Evolutionary conservation across 1,284 basidiomycete species (phyloP).

Genomic region (Sphagnurus paluster): DNA sequence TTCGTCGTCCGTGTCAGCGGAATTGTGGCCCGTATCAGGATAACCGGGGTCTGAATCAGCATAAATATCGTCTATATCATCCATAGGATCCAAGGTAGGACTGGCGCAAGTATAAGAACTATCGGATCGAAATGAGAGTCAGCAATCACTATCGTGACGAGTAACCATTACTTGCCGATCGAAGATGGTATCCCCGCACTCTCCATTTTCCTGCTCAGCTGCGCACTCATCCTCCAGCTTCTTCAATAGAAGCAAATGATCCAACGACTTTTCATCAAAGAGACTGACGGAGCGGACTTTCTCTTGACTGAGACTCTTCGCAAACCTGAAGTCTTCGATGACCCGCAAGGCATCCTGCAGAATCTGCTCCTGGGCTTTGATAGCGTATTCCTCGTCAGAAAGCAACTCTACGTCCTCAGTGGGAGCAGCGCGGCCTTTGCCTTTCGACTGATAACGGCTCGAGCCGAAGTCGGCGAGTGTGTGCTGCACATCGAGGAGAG

Average conservation of each 20-base stretch:
- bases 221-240: neutral
- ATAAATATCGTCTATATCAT: no score
- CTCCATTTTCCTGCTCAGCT: no score
- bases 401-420: constrained; percentile 19
- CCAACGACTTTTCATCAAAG: constrained; percentile 30
- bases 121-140: no score
- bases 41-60: no score
- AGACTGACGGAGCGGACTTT: constrained; percentile 25
- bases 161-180: no score
- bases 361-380: constrained; percentile 43
- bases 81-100: no score
- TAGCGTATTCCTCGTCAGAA: constrained; percentile 50
- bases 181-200: no score
- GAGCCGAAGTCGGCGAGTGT: constrained; percentile 37
- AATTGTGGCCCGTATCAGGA: neutral
- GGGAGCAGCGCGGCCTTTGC: constrained; percentile 31
- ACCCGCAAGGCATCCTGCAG: constrained; percentile 31
- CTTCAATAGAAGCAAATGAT: constrained; percentile 27
- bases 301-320: constrained; percentile 37
- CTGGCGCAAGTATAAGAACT: no score
- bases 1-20: neutral
- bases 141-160: no score
- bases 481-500: constrained; percentile 34
- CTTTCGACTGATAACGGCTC: constrained; percentile 33
- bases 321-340: constrained; percentile 36